phyloP scores from a whole-genome alignment of 2,329 filamentous ascomycete genomes.

The Cytospora chrysosperma region DNA sequence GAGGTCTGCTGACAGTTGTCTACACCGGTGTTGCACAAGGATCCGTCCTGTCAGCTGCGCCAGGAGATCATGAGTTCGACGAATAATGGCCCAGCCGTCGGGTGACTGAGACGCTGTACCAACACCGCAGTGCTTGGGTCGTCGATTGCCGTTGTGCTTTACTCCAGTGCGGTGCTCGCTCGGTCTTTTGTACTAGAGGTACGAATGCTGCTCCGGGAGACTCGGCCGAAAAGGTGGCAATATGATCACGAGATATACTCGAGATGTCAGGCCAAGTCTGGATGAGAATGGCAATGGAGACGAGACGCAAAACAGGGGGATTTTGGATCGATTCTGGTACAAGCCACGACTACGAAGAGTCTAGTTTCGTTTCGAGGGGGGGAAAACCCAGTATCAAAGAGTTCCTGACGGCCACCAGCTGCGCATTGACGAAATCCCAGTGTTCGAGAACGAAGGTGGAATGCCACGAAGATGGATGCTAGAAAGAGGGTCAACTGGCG shows the following conservation, averaged over 20 bases:
- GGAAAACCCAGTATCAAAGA: not conserved
- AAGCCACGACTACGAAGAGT: not conserved
- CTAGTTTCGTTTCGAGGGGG: not conserved
- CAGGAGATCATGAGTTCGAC: slow-evolving; percentile 17
- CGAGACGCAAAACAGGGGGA: not conserved
- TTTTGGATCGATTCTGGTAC: not conserved
- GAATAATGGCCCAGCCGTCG: not conserved
- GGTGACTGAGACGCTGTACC: not conserved
- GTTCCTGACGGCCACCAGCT: not conserved
- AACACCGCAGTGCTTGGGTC: not conserved
- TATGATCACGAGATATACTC: slow-evolving; percentile 17
- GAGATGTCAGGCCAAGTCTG: not conserved
- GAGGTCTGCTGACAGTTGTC: slow-evolving; percentile 20
- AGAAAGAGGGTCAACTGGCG: not conserved
- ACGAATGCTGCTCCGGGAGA: not conserved
- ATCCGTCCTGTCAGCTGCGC: slow-evolving; percentile 17
- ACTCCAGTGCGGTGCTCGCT: not conserved
- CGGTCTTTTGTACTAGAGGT: slow-evolving; percentile 6
- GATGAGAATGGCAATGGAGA: slow-evolving; percentile 2
- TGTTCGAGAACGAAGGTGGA: not conserved
- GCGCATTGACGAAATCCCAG: not conserved
- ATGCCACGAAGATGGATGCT: not conserved
- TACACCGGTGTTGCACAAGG: slow-evolving; percentile 20
- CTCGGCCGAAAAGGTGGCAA: slow-evolving; percentile 19
- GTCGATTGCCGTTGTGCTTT: not conserved